Conservation (phyloP, 2,329 filamentous ascomycete species). For the Venturia nashicola region DNA sequence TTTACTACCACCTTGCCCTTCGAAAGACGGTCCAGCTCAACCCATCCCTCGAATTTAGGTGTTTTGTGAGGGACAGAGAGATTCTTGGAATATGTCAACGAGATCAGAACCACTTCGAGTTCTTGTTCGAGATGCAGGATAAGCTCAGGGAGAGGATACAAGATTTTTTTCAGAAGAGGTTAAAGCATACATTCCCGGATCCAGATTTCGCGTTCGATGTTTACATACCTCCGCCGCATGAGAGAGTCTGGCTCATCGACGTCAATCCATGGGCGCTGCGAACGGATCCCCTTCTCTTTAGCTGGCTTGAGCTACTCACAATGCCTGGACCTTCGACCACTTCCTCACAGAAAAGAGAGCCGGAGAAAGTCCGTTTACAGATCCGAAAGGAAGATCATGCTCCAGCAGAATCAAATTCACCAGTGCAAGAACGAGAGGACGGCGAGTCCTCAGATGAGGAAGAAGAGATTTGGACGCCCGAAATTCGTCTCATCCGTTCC, state of each 20-base stretch:
- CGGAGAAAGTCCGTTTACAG: not conserved
- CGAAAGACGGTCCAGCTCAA: conserved; percentile 82
- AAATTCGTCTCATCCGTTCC: conserved; percentile 69
- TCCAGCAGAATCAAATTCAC: not conserved
- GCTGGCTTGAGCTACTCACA: conserved; percentile 75
- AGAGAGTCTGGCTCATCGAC: conserved; percentile 75
- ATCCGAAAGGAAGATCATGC: not conserved
- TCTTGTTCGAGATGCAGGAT: conserved; percentile 56
- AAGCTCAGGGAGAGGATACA: conserved; percentile 57
- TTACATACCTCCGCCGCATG: conserved; percentile 67
- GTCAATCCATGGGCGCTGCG: conserved; percentile 89
- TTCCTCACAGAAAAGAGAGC: not conserved
- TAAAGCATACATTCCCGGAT: conserved; percentile 72
- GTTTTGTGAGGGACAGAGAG: conserved; percentile 75
- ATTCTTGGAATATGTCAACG: conserved; percentile 79
- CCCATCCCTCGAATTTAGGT: conserved; percentile 85
- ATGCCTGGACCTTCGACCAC: conserved; percentile 29
- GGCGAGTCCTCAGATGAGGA: conserved; percentile 24
- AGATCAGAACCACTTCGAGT: conserved; percentile 82
- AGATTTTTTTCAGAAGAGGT: conserved; percentile 62
- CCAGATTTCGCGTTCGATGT: conserved; percentile 81
- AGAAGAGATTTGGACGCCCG: conserved; percentile 49
- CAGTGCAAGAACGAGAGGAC: conserved; percentile 9
- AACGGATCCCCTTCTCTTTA: conserved; percentile 81
- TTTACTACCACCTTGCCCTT: conserved; percentile 71